Base-by-base conservation (phyloP, 2,329 filamentous ascomycete genomes). In the Acephala macrosclerotiorum region DNA sequence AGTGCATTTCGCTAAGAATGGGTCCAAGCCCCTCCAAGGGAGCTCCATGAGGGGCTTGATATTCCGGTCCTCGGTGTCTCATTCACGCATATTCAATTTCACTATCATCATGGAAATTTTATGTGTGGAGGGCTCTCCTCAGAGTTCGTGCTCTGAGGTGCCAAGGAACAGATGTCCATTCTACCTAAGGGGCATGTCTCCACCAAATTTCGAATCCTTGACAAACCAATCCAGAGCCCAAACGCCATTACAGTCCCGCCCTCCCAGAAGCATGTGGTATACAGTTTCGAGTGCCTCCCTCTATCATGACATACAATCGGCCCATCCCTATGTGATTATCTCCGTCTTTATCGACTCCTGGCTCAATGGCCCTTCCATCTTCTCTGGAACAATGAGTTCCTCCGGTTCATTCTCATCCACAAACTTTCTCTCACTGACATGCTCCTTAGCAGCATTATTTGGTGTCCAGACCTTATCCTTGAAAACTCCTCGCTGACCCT, bases 401-500 rank as follows among this genome's bases (percentile, higher is more conserved):
- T 97, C 93, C 76, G 83, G 81, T 6, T 80, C 85, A 12, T 84
- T 82, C 57, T 92, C 90, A 65, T 93, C 89, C 59, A 95, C 89
- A 80, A 97, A 97, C 76, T 92, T 95, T 73, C 94, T 86, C 79
- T 97, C 93, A 75, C 93, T 97, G 58, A 97, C 89, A 77, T 97
- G 93, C 64, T 87, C 82, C 71, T 84, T 86, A 33, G 79, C 73
- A 42, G 79, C 75, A 25, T 79, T 81, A 26, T 80, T 81, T 2
- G 93, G 87, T 20, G 90, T 94, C 95, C 95, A 98, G 33, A 96
- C 93, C 81, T 97, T 97, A 78, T 96, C 93, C 67, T 90, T 87
- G 79, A 94, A 95, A 16, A 87, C 88, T 59, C 92, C 93, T 72
- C 92, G 89, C 76, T 99, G 96, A 14, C 95, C 96, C 62, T 96